A percentile compares a stretch with the other conserved stretches of the same genome.
Evolutionary conservation across 2,329 filamentous ascomycete genomes (phyloP).

Genomic region (Aspergillus flavus): DNA sequence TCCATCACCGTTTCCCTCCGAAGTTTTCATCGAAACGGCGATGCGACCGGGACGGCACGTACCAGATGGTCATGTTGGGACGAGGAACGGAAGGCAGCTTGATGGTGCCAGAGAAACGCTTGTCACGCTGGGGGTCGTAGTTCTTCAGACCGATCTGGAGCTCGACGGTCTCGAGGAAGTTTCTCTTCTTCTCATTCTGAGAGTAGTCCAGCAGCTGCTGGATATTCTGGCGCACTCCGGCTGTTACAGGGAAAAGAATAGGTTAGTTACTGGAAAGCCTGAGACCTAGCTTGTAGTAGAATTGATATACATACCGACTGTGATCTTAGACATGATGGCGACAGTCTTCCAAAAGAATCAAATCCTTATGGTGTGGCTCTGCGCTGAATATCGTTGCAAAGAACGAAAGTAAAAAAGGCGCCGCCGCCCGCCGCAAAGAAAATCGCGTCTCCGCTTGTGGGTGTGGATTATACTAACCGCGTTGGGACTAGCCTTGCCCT

Average conservation of each 20-base stretch:
- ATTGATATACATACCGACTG: constrained; percentile 52
- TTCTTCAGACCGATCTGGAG: constrained; percentile 93
- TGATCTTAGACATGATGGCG: constrained; percentile 61
- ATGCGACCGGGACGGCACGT: constrained; percentile 34
- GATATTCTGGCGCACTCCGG: constrained; percentile 95
- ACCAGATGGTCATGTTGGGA: constrained; percentile 87
- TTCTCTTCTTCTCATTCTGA: constrained; percentile 92
- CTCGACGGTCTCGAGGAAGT: constrained; percentile 90
- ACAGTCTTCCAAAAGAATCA: constrained; percentile 84
- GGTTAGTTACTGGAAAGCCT: constrained; percentile 1
- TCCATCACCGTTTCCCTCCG: background rate
- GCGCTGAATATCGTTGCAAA: constrained; percentile 43
- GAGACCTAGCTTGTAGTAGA: background rate
- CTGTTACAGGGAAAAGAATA: constrained; percentile 43
- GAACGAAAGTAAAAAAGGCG: constrained; percentile 29
- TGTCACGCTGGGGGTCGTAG: constrained; percentile 99
- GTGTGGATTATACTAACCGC: constrained; percentile 31
- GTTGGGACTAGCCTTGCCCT: constrained; percentile 27
- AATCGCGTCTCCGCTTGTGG: constrained; percentile 45
- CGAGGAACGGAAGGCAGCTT: constrained; percentile 89
- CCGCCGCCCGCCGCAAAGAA: constrained; percentile 27
- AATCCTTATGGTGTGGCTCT: constrained; percentile 75
- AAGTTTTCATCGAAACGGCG: constrained; percentile 1
- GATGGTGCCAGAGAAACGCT: constrained; percentile 99
- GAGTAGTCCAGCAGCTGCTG: constrained; percentile 94